Evolutionary conservation across 139 green algal species (phyloP).

Genomic region (Dunaliella primolecta): DNA sequence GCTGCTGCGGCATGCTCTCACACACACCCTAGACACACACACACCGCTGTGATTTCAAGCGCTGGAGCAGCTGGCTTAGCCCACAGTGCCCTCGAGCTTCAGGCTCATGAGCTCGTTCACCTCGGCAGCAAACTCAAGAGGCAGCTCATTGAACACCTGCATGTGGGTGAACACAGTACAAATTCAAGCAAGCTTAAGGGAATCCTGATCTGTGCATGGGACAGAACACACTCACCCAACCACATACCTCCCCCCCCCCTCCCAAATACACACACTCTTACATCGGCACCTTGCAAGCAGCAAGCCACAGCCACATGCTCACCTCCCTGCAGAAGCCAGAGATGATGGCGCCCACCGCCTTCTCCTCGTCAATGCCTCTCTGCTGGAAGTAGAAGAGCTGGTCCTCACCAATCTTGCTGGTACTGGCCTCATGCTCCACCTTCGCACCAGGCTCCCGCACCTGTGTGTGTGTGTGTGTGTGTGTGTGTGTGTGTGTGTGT

Average conservation of each 20-base stretch:
- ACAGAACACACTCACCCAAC: too few relatives aligned
- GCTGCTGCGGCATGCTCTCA: neutral
- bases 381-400: conserved; percentile 99
- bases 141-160: conserved; percentile 97
- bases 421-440: conserved; percentile 97
- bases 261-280: too few relatives aligned
- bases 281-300: too few relatives aligned
- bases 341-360: conserved; percentile 98
- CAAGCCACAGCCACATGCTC: neutral
- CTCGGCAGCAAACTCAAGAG: conserved; percentile 96
- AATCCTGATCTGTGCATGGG: too few relatives aligned
- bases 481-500: conserved; percentile 9
- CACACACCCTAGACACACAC: neutral
- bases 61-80: conserved; percentile 50
- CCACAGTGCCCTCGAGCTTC: conserved; percentile 96
- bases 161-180: too few relatives aligned
- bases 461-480: conserved; percentile 35
- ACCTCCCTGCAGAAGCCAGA: conserved; percentile 92
- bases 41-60: neutral
- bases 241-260: too few relatives aligned
- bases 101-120: conserved; percentile 98
- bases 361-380: conserved; percentile 86
- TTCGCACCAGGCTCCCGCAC: conserved; percentile 85
- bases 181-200: too few relatives aligned
- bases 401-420: conserved; percentile 98